phyloP scores from a whole-genome alignment of 2,329 filamentous ascomycete genomes.

The Sordariomycetes sp. region DNA sequence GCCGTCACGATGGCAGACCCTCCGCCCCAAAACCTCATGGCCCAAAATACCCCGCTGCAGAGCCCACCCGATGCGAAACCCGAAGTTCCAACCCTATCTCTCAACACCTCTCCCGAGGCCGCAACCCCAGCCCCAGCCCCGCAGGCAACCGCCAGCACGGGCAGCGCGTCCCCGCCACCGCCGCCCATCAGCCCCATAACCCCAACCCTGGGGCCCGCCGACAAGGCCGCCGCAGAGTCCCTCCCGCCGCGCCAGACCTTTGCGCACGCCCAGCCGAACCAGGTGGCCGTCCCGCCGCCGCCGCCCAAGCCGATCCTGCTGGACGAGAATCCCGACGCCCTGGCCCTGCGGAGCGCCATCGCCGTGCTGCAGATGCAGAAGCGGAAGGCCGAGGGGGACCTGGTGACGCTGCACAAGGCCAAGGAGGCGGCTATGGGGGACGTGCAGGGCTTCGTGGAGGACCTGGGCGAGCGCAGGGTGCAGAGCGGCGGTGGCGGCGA shows the following conservation, averaged over 20 bases:
- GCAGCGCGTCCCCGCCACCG: constrained; percentile 31
- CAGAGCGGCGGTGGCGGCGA: constrained; percentile 23
- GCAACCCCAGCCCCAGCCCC: constrained; percentile 1
- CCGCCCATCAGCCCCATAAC: constrained; percentile 47
- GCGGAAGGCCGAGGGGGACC: constrained; percentile 65
- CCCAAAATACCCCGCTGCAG: constrained; percentile 1
- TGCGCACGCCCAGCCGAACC: constrained; percentile 33
- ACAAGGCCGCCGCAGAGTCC: constrained; percentile 12
- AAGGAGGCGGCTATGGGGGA: constrained; percentile 61
- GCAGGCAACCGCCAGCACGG: constrained; percentile 10
- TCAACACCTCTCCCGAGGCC: neutral
- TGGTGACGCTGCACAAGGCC: constrained; percentile 56
- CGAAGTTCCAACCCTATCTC: neutral
- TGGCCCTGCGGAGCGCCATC: constrained; percentile 77
- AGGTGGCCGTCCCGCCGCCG: constrained; percentile 31
- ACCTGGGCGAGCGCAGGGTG: constrained; percentile 54
- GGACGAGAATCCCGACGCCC: constrained; percentile 67
- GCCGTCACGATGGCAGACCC: neutral
- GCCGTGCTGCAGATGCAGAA: constrained; percentile 80
- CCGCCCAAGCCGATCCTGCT: constrained; percentile 44
- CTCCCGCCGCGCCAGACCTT: constrained; percentile 25
- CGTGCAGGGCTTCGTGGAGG: constrained; percentile 60
- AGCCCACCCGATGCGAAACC: neutral
- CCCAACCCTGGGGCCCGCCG: constrained; percentile 31
- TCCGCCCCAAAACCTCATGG: no score